Evolutionary conservation across 805 yeast genomes (phyloP).

Genomic region (Candida adriatica): DNA sequence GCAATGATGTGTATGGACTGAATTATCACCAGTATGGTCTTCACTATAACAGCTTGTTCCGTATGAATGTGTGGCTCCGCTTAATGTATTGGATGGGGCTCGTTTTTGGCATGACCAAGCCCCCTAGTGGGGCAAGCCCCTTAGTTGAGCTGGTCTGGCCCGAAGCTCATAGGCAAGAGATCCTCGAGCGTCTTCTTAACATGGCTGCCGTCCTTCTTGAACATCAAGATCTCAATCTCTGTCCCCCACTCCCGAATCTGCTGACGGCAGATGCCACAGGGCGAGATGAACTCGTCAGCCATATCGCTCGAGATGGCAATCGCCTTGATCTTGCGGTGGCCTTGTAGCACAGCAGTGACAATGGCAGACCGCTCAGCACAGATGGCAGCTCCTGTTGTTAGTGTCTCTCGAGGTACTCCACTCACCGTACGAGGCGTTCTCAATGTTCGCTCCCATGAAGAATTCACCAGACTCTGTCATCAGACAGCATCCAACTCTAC

Average conservation of each 20-base stretch:
- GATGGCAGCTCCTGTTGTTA: conserved; percentile 40
- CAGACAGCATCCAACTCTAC: conserved; percentile 75
- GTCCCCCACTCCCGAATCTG: conserved; percentile 73
- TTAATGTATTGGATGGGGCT: no score
- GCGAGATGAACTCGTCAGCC: conserved; percentile 50
- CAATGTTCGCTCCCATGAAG: conserved; percentile 79
- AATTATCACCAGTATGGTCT: no score
- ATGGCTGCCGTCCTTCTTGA: conserved; percentile 43
- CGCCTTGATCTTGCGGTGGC: conserved; percentile 41
- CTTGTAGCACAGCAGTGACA: conserved; percentile 44
- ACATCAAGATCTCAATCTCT: conserved; percentile 62
- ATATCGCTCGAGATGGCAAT: conserved; percentile 64
- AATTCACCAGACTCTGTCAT: conserved; percentile 42
- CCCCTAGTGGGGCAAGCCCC: no score
- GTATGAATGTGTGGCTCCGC: no score
- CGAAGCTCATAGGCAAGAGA: conserved; percentile 78
- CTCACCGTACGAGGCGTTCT: conserved; percentile 82
- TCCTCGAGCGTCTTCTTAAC: conserved; percentile 47
- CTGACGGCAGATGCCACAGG: conserved; percentile 95
- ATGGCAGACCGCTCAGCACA: conserved; percentile 75
- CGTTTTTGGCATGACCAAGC: no score
- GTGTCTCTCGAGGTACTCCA: conserved; percentile 1
- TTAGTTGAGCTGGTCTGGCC: conserved; percentile 47
- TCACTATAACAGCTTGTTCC: no score
- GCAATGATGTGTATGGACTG: no score